Conservation (phyloP, 1,284 basidiomycete genomes). For the Termitomyces sp. region DNA sequence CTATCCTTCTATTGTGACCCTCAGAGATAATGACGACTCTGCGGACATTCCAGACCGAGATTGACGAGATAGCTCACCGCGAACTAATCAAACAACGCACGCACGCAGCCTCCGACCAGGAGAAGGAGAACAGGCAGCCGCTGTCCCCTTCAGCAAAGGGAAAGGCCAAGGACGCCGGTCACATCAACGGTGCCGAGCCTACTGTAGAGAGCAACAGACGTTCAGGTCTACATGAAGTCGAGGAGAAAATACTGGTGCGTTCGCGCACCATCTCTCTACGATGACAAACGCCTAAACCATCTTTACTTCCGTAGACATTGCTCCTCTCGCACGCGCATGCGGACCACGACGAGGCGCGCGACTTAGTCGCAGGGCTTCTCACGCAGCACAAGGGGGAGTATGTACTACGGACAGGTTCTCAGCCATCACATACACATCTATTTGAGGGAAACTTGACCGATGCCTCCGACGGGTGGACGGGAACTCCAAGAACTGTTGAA, state of each 20-base stretch:
- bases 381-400: conserved; percentile 66
- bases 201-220: conserved; percentile 1
- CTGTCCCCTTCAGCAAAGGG: conserved; percentile 27
- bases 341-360: conserved; percentile 51
- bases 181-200: conserved; percentile 1
- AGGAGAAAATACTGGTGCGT: conserved; percentile 57
- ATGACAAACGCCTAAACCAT: neutral
- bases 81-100: conserved; percentile 58
- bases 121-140: conserved; percentile 36
- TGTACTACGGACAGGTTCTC: conserved; percentile 62
- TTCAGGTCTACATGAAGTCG: conserved; percentile 39
- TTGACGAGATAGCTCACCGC: conserved; percentile 64
- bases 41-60: conserved; percentile 69
- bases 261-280: neutral
- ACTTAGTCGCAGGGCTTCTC: conserved; percentile 58
- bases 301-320: conserved; percentile 31
- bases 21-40: conserved; percentile 49
- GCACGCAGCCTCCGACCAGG: conserved; percentile 19
- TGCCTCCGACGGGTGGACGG: conserved; percentile 48
- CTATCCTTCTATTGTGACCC: too few relatives aligned
- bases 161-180: conserved; percentile 28
- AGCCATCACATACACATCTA: conserved; percentile 49
- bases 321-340: conserved; percentile 40
- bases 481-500: conserved; percentile 40
- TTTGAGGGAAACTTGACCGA: conserved; percentile 47